Base-by-base conservation (phyloP, 1,284 basidiomycete species). In the Cryptococcus hybrid region DNA sequence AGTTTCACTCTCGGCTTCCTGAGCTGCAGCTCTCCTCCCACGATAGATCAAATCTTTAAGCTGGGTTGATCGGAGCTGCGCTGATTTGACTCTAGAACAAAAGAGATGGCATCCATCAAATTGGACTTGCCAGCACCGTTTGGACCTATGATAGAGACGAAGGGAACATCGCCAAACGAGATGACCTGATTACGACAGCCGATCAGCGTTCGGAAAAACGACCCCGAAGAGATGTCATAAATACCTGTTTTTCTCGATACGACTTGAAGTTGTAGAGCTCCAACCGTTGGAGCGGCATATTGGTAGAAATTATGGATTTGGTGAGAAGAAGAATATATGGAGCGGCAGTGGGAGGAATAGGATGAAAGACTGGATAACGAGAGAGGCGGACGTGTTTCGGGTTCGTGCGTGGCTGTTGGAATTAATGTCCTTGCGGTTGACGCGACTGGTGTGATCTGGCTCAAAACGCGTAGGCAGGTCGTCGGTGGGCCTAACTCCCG, bases 41-140 rank as follows among this genome's bases (percentile, higher is more conserved):
- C 95, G 89, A 78, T 97, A 99, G 9, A 99, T 90, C 47, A 99
- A 83, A 75, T 99, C 96, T 68, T 89, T 92, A 38, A 99, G 83
- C 69, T 98, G 93, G 51, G 90, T 91, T 67, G 90, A 92, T 47
- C 96, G 85, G 24, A 99, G 83, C 67, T 98, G 92, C 1, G 88
- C 88, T 56, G 90, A 92, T 80, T 94, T 92, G 49, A 99, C 89
- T 37, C 95, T 7, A 99, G 86, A 5, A 99, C 96, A 74, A 99
- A 99, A 2, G 96, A 99, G 66, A 99, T 97, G 56, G 96, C 96
- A 76, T 99, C 96, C 96, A 99, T 99, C 62, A 99, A 85, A 76
- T 99, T 99, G 39, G 92, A 95, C 77, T 99, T 99, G 63, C 96
- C 96, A 3, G 94, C 93, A 57, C 96, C 96, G 87, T 99, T 99